These are phyloP conservation scores for Neofusicoccum sp. DNA, from an alignment of 2,329 filamentous ascomycete species.

Conservation along the genomic window DNA sequence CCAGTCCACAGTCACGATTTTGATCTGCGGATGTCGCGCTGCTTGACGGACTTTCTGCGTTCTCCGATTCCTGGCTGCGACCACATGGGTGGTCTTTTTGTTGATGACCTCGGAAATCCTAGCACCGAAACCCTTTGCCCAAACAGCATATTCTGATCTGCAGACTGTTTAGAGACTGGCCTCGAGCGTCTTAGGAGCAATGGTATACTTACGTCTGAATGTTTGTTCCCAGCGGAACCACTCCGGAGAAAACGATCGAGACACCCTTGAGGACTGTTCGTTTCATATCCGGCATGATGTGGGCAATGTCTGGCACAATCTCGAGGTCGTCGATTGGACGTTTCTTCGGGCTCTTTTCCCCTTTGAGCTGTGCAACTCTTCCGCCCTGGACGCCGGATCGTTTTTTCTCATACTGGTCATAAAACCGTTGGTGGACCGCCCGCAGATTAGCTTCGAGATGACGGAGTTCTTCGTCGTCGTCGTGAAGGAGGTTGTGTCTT, in stretches of 20 bases:
- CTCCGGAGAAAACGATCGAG: slow-evolving; percentile 84
- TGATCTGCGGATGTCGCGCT: slow-evolving; percentile 75
- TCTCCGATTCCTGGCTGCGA: slow-evolving; percentile 70
- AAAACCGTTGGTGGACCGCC: slow-evolving; percentile 77
- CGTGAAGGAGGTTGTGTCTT: slow-evolving; percentile 78
- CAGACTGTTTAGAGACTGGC: not conserved
- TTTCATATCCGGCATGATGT: slow-evolving; percentile 84
- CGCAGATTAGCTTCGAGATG: slow-evolving; percentile 76
- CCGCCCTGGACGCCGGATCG: slow-evolving; percentile 46
- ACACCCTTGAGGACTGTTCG: slow-evolving; percentile 71
- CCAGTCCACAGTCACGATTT: slow-evolving; percentile 92
- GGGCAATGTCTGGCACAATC: slow-evolving; percentile 80
- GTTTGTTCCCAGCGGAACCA: slow-evolving; percentile 80
- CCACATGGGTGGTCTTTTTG: slow-evolving; percentile 66
- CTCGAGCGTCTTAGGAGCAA: not conserved
- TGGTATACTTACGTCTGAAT: slow-evolving; percentile 58
- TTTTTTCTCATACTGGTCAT: slow-evolving; percentile 73
- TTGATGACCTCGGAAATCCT: slow-evolving; percentile 62
- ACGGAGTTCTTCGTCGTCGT: slow-evolving; percentile 82
- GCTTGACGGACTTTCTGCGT: slow-evolving; percentile 93
- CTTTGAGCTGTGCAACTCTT: slow-evolving; percentile 54
- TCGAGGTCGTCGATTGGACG: slow-evolving; percentile 52
- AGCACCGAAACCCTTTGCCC: slow-evolving; percentile 85
- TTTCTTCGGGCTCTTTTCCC: slow-evolving; percentile 54
- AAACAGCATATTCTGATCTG: slow-evolving; percentile 80